Evolutionary conservation across 768 basidiomycete genomes (phyloP).

Genomic region (Mycena rebaudengoi): DNA sequence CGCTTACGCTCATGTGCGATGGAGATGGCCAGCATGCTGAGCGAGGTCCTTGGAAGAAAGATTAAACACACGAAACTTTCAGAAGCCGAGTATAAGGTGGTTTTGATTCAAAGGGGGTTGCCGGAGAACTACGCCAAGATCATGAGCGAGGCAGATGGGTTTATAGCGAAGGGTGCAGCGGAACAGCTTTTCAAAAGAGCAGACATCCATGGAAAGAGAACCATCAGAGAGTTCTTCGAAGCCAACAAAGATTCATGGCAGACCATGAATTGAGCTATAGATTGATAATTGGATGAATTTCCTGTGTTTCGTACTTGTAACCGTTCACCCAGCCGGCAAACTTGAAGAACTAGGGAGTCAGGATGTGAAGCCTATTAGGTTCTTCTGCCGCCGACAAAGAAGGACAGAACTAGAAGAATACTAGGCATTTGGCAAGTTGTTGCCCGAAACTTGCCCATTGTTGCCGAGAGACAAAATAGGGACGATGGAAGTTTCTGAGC

Average conservation of each 20-base stretch:
- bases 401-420: too few relatives aligned
- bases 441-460: too few relatives aligned
- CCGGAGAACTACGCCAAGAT: slow-evolving; percentile 24
- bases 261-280: neutral
- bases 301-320: too few relatives aligned
- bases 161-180: slow-evolving; percentile 32
- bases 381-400: too few relatives aligned
- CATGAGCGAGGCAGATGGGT: slow-evolving; percentile 26
- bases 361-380: too few relatives aligned
- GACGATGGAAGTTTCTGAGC: too few relatives aligned
- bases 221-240: slow-evolving; percentile 32
- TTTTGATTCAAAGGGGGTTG: slow-evolving; percentile 27
- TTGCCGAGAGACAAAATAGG: too few relatives aligned
- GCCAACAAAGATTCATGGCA: slow-evolving; percentile 16
- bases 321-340: too few relatives aligned
- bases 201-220: slow-evolving; percentile 33
- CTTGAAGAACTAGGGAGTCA: too few relatives aligned
- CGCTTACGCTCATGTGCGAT: neutral
- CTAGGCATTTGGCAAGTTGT: too few relatives aligned
- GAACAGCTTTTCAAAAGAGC: slow-evolving; percentile 28
- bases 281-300: too few relatives aligned
- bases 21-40: slow-evolving; percentile 36
- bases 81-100: slow-evolving; percentile 21
- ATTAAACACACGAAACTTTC: slow-evolving; percentile 37
- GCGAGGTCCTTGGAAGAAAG: slow-evolving; percentile 33